Conservation (phyloP, 2,329 filamentous ascomycete genomes). For the Sporothrix euskadiensis region DNA sequence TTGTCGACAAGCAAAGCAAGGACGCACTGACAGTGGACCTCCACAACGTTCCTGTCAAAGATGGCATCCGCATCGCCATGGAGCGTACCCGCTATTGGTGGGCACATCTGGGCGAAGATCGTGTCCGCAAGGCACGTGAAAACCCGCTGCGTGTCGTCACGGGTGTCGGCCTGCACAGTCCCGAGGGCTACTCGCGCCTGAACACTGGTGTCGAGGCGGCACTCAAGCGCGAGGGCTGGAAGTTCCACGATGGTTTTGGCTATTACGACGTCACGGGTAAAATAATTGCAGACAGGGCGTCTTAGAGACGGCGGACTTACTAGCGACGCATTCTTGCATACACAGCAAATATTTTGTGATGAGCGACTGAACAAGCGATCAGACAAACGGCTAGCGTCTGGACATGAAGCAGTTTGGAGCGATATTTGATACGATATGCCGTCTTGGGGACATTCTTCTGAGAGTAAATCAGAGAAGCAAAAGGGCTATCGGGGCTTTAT, state of each 20-base stretch:
- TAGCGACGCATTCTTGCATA: not conserved
- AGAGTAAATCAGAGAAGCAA: not conserved
- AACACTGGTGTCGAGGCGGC: constrained; percentile 77
- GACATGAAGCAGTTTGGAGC: not conserved
- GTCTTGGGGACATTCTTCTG: not conserved
- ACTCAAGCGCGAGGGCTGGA: constrained; percentile 80
- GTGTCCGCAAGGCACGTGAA: constrained; percentile 50
- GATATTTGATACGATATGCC: not conserved
- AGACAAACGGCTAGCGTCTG: not conserved
- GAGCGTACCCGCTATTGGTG: constrained; percentile 73
- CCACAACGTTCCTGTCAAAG: constrained; percentile 78
- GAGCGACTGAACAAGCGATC: not conserved
- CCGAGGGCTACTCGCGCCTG: constrained; percentile 71
- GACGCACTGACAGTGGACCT: constrained; percentile 72
- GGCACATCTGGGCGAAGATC: constrained; percentile 66
- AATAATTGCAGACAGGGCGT: not conserved
- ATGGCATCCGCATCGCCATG: constrained; percentile 76
- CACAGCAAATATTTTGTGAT: not conserved
- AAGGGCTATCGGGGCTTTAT: not conserved
- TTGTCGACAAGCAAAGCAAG: constrained; percentile 68
- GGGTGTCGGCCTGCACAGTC: constrained; percentile 75
- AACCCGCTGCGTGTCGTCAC: constrained; percentile 73
- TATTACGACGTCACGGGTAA: constrained; percentile 68
- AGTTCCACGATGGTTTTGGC: constrained; percentile 69
- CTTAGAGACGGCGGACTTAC: not conserved